Evolutionary conservation across 768 basidiomycete genomes (phyloP).

Genomic region (Boletellus emodensis): DNA sequence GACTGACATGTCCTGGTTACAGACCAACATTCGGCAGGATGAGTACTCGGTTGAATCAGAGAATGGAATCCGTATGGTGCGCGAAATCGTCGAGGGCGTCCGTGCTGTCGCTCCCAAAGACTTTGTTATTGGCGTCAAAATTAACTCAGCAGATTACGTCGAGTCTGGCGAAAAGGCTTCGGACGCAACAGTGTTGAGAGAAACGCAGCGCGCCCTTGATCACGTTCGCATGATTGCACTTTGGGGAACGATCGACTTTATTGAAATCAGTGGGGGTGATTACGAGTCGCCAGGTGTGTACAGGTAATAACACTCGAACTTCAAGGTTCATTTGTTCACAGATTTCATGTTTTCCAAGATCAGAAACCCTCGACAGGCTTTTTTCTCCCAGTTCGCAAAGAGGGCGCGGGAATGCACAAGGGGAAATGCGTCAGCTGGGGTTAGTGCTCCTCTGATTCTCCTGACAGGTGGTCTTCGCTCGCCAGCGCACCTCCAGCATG

Average conservation of each 20-base stretch:
- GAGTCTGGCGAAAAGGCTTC: conserved; percentile 25
- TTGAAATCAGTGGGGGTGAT: conserved; percentile 85
- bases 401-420: conserved; percentile 46
- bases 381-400: conserved; percentile 68
- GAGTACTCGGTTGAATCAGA: conserved; percentile 41
- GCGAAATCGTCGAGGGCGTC: conserved; percentile 51
- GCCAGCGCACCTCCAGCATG: conserved; percentile 49
- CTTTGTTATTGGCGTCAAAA: conserved; percentile 77
- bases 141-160: conserved; percentile 76
- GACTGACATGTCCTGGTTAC: neutral
- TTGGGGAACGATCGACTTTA: conserved; percentile 72
- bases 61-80: conserved; percentile 55
- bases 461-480: conserved; percentile 79
- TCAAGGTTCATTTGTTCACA: conserved; percentile 16
- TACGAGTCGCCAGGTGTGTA: conserved; percentile 74
- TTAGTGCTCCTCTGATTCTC: conserved; percentile 54
- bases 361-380: conserved; percentile 52
- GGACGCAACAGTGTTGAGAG: conserved; percentile 30
- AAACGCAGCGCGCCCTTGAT: conserved; percentile 43
- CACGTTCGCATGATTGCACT: conserved; percentile 58
- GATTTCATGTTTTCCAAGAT: conserved; percentile 39
- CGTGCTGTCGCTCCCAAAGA: conserved; percentile 47
- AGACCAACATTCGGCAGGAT: conserved; percentile 59
- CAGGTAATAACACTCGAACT: neutral
- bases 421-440: conserved; percentile 22